phyloP scores from a whole-genome alignment of 2,329 filamentous ascomycete species.

The Pseudogymnoascus pannorum region DNA sequence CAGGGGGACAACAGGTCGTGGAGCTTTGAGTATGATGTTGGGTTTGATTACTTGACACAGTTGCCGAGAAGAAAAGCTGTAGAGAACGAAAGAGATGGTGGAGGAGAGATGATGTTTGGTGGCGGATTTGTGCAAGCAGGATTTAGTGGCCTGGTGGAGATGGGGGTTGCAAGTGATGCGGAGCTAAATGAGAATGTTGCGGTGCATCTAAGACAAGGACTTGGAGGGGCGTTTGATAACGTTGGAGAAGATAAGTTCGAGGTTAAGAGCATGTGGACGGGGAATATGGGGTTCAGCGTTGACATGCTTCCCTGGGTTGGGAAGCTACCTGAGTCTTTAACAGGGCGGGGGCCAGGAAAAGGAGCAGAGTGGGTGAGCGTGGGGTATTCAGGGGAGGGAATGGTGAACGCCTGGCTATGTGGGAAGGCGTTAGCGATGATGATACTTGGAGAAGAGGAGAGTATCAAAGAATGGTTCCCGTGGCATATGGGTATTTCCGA shows the following conservation, averaged over 20 bases:
- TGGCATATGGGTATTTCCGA: not conserved
- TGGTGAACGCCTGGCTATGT: conserved; percentile 47
- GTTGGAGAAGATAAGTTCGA: conserved; percentile 16
- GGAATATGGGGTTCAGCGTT: conserved; percentile 40
- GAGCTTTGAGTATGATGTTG: conserved; percentile 50
- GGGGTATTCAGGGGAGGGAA: conserved; percentile 45
- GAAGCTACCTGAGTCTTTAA: conserved; percentile 30
- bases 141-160: conserved; percentile 36
- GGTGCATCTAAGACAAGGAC: conserved; percentile 35
- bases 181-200: conserved; percentile 32
- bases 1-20: conserved; percentile 40
- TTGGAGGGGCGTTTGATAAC: conserved; percentile 35
- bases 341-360: conserved; percentile 14
- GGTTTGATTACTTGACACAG: conserved; percentile 61
- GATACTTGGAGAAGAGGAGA: conserved; percentile 33
- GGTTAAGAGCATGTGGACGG: conserved; percentile 41
- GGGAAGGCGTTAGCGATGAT: conserved; percentile 41
- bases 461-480: not conserved
- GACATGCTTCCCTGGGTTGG: conserved; percentile 46
- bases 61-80: conserved; percentile 25
- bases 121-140: conserved; percentile 42
- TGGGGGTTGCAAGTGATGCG: conserved; percentile 43
- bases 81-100: conserved; percentile 14
- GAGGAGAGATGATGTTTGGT: conserved; percentile 46
- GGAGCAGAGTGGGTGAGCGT: conserved; percentile 42